Evolutionary conservation across 192 early-diverging fungal genomes (phyloP), one percentile per base, ranked within the genome.

Genomic region (Podila epigama): DNA sequence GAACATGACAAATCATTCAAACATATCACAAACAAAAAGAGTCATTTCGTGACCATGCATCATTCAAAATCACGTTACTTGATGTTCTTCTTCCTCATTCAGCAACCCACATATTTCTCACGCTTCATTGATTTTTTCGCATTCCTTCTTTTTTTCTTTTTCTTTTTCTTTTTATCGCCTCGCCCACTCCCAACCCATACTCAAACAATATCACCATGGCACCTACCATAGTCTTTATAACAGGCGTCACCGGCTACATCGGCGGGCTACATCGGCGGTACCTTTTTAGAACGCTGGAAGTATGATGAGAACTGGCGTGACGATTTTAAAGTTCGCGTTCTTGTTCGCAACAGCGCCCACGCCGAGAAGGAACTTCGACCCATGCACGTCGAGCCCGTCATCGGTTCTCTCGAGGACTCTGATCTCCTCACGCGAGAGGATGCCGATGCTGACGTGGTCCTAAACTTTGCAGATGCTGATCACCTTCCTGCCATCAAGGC

Each of bases 211-310:
- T 22, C n/a, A 48, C 44, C 25, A 59, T 59, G 58, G 36, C 41
- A 12, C 60, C 60, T 29, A 51, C 34, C 32, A 48, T 34, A 8
- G 42, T 62, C 32, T 62, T 62, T 40, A 22, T 51, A n/a, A 48
- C 32, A n/a, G 60, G 60, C 10, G 22, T 48, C 44, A 62, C 60
- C 13, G 60, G 60, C 41, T 62, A 62, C 42, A 1, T n/a, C n/a
- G n/a, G n/a, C n/a, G n/a, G n/a, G 60, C 41, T 62, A 62, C 42
- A 1, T 62, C 32, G 60, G 60, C 10, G 37, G 33, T 16, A 62
- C 60, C 22, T 18, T 34, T 8, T 11, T 34, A 3, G 41, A 51
- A 5, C 44, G n/a, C 41, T 28, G 40, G 42, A 41, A 51, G 29
- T 34, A 28, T 5, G 51, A 51, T 18, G 32, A 51, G n/a, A n/a